Evolutionary conservation across 23 red algal genomes (phyloP).

Genomic region (Cyanidium caldarium): DNA sequence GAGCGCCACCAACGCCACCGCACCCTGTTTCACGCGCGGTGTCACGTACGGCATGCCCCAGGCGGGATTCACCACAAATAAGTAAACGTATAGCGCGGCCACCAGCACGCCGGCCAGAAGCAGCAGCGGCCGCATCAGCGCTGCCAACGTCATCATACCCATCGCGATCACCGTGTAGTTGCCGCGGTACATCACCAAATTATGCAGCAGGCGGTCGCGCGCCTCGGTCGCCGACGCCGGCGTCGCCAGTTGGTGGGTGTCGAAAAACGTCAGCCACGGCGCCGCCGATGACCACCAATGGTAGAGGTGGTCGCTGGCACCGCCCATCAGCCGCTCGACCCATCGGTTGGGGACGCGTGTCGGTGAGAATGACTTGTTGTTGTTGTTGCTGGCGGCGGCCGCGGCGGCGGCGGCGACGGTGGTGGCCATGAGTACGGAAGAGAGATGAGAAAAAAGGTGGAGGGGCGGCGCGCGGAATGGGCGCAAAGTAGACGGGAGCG

Average conservation of each 20-base stretch:
- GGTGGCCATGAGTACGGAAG: too few relatives aligned
- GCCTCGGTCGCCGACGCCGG: not conserved
- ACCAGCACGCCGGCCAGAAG: not conserved
- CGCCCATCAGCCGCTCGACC: too few relatives aligned
- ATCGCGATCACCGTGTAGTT: not conserved
- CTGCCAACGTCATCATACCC: not conserved
- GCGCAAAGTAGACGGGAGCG: too few relatives aligned
- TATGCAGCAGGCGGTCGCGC: not conserved
- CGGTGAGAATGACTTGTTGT: too few relatives aligned
- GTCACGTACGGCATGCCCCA: not conserved
- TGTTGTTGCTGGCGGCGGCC: too few relatives aligned
- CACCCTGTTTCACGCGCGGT: not conserved
- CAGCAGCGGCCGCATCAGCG: not conserved
- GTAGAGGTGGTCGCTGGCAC: too few relatives aligned
- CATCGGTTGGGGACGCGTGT: too few relatives aligned
- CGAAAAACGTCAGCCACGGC: slow-evolving; percentile 1
- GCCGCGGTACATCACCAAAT: not conserved
- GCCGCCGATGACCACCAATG: not conserved
- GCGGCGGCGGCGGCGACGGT: too few relatives aligned
- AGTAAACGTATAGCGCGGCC: not conserved
- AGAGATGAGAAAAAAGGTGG: too few relatives aligned
- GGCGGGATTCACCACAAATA: not conserved
- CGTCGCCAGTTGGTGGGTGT: not conserved
- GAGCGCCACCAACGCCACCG: not conserved
- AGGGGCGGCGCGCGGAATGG: too few relatives aligned